A percentile compares a stretch with the other conserved stretches of the same genome.
Evolutionary conservation across 2,329 filamentous ascomycete genomes (phyloP).

Genomic region (Rutstroemia sp.): DNA sequence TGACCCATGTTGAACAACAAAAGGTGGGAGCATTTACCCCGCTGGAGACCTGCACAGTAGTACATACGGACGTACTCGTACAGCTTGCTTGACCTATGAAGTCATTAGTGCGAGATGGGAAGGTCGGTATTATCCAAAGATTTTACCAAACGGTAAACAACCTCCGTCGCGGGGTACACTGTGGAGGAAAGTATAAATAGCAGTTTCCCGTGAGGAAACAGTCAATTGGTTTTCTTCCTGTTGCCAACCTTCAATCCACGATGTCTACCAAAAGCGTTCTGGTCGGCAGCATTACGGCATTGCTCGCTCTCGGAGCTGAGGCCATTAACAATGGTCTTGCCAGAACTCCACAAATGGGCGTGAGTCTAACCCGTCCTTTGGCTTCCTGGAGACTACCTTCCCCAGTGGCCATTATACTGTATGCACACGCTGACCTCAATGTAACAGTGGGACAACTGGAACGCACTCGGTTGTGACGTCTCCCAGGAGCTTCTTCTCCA

Average conservation of each 20-base stretch:
- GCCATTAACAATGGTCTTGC: slow-evolving; percentile 36
- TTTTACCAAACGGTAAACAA: background rate
- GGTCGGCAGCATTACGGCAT: slow-evolving; percentile 4
- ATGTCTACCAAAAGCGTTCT: slow-evolving; percentile 3
- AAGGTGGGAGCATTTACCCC: background rate
- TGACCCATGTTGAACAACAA: background rate
- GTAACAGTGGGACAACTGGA: slow-evolving; percentile 36
- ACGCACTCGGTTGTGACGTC: slow-evolving; percentile 44
- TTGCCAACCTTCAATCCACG: background rate
- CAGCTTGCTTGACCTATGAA: background rate
- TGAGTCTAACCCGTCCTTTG: no score
- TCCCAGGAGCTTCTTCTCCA: slow-evolving; percentile 41
- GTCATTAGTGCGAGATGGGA: background rate
- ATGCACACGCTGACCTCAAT: no score
- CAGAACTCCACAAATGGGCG: slow-evolving; percentile 35
- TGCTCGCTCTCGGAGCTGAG: slow-evolving; percentile 14
- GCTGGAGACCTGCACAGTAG: background rate
- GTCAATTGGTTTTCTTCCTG: background rate
- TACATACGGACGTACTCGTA: background rate
- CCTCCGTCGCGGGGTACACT: background rate
- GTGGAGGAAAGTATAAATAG: background rate
- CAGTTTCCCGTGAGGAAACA: background rate
- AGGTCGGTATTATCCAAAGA: background rate
- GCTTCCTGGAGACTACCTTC: no score
- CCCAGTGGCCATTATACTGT: no score